phyloP scores from a whole-genome alignment of 768 basidiomycete species.

The Mycena belliarum region DNA sequence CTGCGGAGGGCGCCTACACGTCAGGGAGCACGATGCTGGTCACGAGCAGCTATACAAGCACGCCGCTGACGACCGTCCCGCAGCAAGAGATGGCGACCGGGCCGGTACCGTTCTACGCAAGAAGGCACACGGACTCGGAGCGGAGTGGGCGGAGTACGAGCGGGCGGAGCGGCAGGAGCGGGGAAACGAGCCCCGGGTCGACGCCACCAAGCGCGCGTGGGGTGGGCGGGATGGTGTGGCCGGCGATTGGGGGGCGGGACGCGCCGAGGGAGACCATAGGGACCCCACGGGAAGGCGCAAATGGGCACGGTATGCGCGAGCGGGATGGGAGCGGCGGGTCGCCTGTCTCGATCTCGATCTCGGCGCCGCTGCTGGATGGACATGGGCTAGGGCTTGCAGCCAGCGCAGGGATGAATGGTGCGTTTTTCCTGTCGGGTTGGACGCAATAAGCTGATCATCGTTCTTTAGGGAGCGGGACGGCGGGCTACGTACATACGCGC shows the following conservation, averaged over 20 bases:
- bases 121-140: constrained; percentile 18
- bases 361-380: constrained; percentile 14
- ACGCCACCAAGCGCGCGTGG: constrained; percentile 14
- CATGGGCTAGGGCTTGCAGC: background rate
- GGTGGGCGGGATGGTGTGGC: constrained; percentile 24
- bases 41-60: background rate
- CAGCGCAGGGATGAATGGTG: background rate
- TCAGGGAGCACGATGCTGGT: too few relatives aligned
- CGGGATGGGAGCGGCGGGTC: constrained; percentile 3
- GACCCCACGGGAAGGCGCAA: background rate
- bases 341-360: constrained; percentile 23
- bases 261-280: constrained; percentile 28
- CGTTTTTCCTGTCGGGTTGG: background rate
- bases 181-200: constrained; percentile 11
- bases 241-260: constrained; percentile 37
- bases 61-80: background rate
- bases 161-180: constrained; percentile 8
- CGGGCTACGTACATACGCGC: constrained; percentile 54
- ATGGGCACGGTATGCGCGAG: constrained; percentile 29
- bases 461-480: background rate
- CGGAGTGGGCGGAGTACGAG: constrained; percentile 13
- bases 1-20: constrained; percentile 28
- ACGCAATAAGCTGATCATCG: background rate
- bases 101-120: constrained; percentile 17
- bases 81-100: background rate